Evolutionary conservation across 305 asterid species (phyloP), one percentile per base, ranked within the genome.

Genomic region (Fraxinus floribunda): DNA sequence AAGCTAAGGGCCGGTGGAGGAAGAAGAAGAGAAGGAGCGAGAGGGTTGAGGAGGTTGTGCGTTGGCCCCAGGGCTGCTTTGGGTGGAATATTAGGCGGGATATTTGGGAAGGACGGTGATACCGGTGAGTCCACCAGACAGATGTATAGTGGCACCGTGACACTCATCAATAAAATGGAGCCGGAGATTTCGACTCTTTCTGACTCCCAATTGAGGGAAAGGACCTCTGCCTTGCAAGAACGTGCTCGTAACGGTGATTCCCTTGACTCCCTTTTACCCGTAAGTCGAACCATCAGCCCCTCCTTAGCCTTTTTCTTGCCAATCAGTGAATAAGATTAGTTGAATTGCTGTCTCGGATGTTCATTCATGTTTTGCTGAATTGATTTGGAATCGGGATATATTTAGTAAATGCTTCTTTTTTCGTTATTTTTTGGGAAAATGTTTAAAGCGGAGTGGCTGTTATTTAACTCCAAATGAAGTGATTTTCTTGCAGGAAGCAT

Each of bases 31-130:
- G 77, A 57, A 11, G 82, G 78, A 46, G 77, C 80, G n/a, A 73
- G 73, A 73, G 75, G 41, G 5, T 24, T 80, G 32, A 87, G 88
- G 86, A 86, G 84, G 66, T 55, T 66, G 79, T 73, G 78, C 84
- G 49, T 72, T 36, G 82, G 16, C 7, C 86, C 84, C 18, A 57
- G 36, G 78, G 97, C 96, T 20, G 95, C 96, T 36, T 85, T 95
- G 84, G 98, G 99, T 38, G 98, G 98, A 49, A 84, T 95, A 7
- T 90, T 95, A 20, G 91, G 97, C 34, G 98, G 99, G 73, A 89
- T 95, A 18, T 95, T 95, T 80, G 93, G 91, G 79, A 82, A 88
- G 79, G 89, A 90, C 73, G 85, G 90, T 0, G 98, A 94, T 85
- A 85, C 92, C 64, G 97, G 97, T 20, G 98, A 95, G 86, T 88